These are phyloP conservation scores for Pythium diclinum DNA, from an alignment of 352 stramenopile species.

Conservation along the genomic window DNA sequence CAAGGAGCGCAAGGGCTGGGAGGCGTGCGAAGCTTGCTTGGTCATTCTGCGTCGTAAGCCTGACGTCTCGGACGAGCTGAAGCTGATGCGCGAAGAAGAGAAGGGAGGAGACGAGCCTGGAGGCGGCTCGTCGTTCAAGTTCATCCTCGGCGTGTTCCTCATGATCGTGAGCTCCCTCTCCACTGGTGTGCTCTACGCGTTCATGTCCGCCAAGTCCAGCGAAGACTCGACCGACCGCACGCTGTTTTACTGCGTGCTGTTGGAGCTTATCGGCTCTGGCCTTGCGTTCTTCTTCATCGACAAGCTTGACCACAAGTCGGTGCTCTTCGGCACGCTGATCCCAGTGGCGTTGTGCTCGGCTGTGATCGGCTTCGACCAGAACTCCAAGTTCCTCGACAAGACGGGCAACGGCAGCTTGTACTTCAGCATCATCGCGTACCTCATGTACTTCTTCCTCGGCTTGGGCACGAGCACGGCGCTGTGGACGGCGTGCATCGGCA, in stretches of 20 bases:
- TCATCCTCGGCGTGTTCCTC: constrained; percentile 53
- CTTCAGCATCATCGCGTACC: constrained; percentile 50
- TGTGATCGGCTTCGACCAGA: constrained; percentile 62
- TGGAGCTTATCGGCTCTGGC: constrained; percentile 54
- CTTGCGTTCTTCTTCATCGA: constrained; percentile 82
- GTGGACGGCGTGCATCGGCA: constrained; percentile 59
- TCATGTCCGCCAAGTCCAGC: constrained; percentile 50
- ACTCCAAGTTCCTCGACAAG: constrained; percentile 38
- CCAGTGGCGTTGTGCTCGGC: constrained; percentile 45
- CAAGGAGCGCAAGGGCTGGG: constrained; percentile 59
- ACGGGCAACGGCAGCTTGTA: constrained; percentile 45
- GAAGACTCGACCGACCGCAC: constrained; percentile 34
- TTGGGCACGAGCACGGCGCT: constrained; percentile 54
- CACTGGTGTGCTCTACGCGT: constrained; percentile 56
- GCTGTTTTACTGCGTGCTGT: constrained; percentile 52
- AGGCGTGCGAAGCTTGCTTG: constrained; percentile 63
- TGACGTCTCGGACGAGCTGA: constrained; percentile 66
- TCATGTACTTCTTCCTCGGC: constrained; percentile 81
- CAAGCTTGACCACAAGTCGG: constrained; percentile 68
- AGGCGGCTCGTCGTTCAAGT: constrained; percentile 53
- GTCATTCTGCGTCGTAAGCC: constrained; percentile 64
- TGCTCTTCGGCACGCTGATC: constrained; percentile 67
- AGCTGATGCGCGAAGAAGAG: constrained; percentile 65
- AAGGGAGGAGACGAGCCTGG: constrained; percentile 30
- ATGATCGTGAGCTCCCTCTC: constrained; percentile 66